Evolutionary conservation across 2,329 filamentous ascomycete genomes (phyloP), one percentile per base, ranked within the genome.

Genomic region (Aspergillus sp.): DNA sequence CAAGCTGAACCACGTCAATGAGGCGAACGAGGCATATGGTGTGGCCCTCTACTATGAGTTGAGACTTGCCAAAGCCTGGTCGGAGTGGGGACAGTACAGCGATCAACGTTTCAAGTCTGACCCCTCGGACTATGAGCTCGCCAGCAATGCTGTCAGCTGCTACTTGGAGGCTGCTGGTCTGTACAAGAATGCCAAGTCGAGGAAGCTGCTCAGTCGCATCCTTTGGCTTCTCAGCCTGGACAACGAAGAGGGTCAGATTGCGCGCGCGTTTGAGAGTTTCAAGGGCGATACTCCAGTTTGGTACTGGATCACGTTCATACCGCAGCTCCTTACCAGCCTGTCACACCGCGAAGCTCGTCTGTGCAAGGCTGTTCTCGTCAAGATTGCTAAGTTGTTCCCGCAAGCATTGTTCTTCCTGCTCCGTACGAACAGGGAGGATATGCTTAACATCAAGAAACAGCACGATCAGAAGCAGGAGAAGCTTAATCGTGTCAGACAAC

Each of bases 261-360:
- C 91, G 0, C 84, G 87, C 68, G 92, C 94, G 12, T 99, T 97
- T 67, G 92, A 97, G 66, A 91, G 94, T 68, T 99, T 95, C 80
- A 97, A 98, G 81, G 95, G 95, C 55, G 96, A 99, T 69, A 96
- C 92, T 2, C 92, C 93, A 0, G 92, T 96, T 12, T 99, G 95
- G 95, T 99, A 98, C 79, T 99, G 95, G 95, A 97, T 98, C 68
- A 98, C 94, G 0, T 99, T 96, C 75, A 98, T 99, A 65, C 95
- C 95, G 17, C 95, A 99, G 76, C 84, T 99, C 45, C 86, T 99
- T 32, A 94, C 92, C 47, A 95, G 94, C 55, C 83, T 99, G 54
- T 91, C 91, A 2, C 89, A 97, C 72, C 93, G 94, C 69, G 96
- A 99, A 77, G 94, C 92, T 12, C 87, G 88, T 4, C 89, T 96